Evolutionary conservation across 2,329 filamentous ascomycete genomes (phyloP).

Genomic region (Xylaria multiplex): DNA sequence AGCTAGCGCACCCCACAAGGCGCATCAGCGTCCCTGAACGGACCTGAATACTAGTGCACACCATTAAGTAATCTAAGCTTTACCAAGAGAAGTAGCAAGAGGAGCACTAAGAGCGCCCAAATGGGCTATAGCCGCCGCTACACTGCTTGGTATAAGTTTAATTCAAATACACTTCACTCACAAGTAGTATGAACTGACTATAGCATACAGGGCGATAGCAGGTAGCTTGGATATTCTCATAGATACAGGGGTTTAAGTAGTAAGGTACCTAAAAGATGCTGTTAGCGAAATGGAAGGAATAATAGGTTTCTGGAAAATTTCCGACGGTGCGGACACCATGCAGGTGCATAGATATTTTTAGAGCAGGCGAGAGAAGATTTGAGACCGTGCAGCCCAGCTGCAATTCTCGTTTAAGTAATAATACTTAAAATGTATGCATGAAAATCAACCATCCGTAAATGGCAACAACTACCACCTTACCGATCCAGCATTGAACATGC

Average conservation of each 20-base stretch:
- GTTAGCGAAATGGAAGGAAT: background rate
- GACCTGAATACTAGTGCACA: background rate
- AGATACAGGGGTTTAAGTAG: background rate
- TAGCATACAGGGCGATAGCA: no score
- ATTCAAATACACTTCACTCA: background rate
- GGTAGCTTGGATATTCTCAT: background rate
- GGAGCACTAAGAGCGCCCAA: no score
- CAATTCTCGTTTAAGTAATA: slow-evolving; percentile 28
- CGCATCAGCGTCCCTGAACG: background rate
- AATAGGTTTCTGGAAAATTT: slow-evolving; percentile 8
- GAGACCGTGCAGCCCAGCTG: background rate
- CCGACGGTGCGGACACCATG: background rate
- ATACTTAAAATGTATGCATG: slow-evolving; percentile 2
- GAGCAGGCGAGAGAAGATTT: background rate
- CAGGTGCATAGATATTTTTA: slow-evolving; percentile 22
- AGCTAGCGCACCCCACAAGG: background rate
- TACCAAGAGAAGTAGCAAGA: no score
- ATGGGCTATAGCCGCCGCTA: no score
- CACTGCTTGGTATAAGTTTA: no score
- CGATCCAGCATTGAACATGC: background rate
- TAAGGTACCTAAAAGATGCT: background rate
- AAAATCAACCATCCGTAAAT: background rate
- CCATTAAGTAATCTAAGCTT: no score
- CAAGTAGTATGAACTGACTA: background rate
- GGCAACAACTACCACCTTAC: background rate